phyloP scores from a whole-genome alignment of 2,329 filamentous ascomycete species.

The Ascomycota sp. region DNA sequence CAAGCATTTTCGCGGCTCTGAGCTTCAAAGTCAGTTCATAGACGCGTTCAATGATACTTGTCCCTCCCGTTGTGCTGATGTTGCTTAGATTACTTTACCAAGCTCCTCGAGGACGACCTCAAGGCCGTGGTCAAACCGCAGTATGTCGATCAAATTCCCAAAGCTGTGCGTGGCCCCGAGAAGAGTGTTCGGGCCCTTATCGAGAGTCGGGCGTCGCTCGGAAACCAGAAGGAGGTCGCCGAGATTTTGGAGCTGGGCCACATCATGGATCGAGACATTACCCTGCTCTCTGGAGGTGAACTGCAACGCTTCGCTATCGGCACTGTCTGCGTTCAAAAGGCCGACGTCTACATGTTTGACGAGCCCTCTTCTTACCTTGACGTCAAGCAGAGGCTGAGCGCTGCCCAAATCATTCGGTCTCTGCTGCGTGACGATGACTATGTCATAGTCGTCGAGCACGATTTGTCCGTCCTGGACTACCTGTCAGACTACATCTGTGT shows the following conservation, averaged over 20 bases:
- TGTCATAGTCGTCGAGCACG: constrained; percentile 97
- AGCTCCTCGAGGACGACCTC: constrained; percentile 85
- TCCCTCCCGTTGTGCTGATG: not conserved
- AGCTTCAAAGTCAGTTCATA: constrained; percentile 63
- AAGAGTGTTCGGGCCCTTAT: constrained; percentile 64
- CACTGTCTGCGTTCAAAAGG: constrained; percentile 83
- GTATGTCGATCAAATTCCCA: constrained; percentile 95
- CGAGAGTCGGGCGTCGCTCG: constrained; percentile 50
- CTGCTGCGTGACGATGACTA: constrained; percentile 78
- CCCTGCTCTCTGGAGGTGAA: constrained; percentile 83
- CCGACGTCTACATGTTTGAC: constrained; percentile 99
- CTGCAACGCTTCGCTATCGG: constrained; percentile 94
- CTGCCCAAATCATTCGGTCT: constrained; percentile 77
- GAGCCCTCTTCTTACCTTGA: constrained; percentile 97
- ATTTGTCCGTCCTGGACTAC: constrained; percentile 94
- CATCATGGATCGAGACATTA: constrained; percentile 79
- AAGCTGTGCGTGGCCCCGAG: constrained; percentile 61
- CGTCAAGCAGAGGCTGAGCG: constrained; percentile 93
- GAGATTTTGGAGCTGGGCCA: constrained; percentile 70
- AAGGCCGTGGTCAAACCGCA: constrained; percentile 98
- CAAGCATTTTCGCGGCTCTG: constrained; percentile 92
- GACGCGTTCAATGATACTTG: not conserved
- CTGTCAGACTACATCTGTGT: constrained; percentile 97
- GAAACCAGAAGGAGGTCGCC: constrained; percentile 61
- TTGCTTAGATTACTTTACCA: constrained; percentile 72